These are phyloP conservation scores for Phytopythium ostracodes DNA, from an alignment of 352 stramenopile species.

Conservation along the genomic window DNA sequence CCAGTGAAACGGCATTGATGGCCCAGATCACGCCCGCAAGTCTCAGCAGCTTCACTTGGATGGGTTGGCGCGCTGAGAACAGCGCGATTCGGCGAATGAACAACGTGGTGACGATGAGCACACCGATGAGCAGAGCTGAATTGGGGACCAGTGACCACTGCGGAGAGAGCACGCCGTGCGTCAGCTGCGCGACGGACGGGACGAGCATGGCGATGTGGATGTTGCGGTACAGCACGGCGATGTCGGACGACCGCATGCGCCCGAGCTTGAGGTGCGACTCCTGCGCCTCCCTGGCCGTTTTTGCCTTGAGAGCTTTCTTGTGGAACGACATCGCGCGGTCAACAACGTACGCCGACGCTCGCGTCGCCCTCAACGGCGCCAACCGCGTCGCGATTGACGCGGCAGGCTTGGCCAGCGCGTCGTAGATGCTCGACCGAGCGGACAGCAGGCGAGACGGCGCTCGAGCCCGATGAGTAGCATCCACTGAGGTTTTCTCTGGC, in stretches of 20 bases:
- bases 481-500: no score
- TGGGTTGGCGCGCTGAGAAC: constrained; percentile 11
- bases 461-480: no score
- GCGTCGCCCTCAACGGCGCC: background rate
- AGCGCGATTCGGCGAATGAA: constrained; percentile 17
- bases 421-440: constrained; percentile 2
- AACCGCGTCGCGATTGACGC: background rate
- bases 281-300: constrained; percentile 11
- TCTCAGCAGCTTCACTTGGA: constrained; percentile 21
- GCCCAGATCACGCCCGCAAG: constrained; percentile 11
- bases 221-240: constrained; percentile 15
- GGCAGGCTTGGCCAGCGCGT: constrained; percentile 4
- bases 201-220: constrained; percentile 16
- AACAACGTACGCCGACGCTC: constrained; percentile 6
- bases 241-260: constrained; percentile 16
- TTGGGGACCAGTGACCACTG: constrained; percentile 8
- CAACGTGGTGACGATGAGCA: constrained; percentile 11
- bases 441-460: background rate
- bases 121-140: constrained; percentile 6
- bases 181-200: constrained; percentile 6
- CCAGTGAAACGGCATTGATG: constrained; percentile 15
- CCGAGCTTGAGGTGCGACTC: constrained; percentile 27
- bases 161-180: constrained; percentile 4
- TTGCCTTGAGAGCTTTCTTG: constrained; percentile 28
- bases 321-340: constrained; percentile 14